Evolutionary conservation across 2,329 filamentous ascomycete genomes (phyloP).

Genomic region (Ophiostoma australiae): DNA sequence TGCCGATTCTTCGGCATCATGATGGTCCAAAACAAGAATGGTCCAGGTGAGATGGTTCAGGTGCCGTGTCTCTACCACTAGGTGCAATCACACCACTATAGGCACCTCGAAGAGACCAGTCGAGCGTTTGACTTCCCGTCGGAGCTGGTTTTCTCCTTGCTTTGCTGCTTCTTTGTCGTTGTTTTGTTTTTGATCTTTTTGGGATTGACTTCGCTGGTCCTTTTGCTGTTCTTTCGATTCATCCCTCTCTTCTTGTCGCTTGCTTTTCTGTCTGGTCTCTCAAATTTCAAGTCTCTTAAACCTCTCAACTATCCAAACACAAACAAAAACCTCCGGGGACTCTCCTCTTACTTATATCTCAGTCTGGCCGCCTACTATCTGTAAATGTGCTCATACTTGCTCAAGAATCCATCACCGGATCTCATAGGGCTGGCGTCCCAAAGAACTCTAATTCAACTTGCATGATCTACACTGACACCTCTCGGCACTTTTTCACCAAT

Average conservation of each 20-base stretch:
- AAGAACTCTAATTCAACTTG: background rate
- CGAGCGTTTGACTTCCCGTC: too few species aligned
- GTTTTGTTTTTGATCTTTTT: too few species aligned
- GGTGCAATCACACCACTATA: too few species aligned
- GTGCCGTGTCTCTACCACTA: too few species aligned
- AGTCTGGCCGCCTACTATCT: background rate
- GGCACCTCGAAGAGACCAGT: too few species aligned
- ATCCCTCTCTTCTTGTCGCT: background rate
- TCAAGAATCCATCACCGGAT: background rate
- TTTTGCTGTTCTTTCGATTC: background rate
- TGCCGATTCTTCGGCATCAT: too few species aligned
- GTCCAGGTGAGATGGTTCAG: too few species aligned
- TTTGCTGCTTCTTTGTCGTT: too few species aligned
- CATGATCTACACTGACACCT: background rate
- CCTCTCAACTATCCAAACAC: too few species aligned
- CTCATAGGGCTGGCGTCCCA: conserved; percentile 1
- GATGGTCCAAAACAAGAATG: too few species aligned
- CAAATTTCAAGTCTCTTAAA: background rate
- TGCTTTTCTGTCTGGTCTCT: background rate
- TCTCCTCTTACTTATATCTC: background rate
- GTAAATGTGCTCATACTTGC: conserved; percentile 1
- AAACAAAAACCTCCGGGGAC: too few species aligned
- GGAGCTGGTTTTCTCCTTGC: too few species aligned
- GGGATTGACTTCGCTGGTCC: background rate
- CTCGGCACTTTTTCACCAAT: background rate